Conservation (phyloP, 495 filamentous ascomycete genomes). For the Antarctomyces pellizariae region DNA sequence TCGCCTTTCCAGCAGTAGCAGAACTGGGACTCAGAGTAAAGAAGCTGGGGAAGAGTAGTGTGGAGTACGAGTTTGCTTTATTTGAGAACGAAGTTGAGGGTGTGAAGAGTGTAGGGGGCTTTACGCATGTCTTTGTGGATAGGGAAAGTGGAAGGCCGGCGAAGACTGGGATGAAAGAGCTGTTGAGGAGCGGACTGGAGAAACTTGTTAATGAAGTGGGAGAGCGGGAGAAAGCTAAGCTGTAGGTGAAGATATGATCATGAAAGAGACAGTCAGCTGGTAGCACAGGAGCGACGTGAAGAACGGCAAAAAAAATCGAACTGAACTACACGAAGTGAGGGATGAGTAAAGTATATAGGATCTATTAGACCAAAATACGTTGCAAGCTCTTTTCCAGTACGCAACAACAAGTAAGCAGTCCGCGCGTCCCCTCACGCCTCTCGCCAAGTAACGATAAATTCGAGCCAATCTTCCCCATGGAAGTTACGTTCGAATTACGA, state of each 20-base stretch:
- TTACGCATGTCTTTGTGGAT: slow-evolving; percentile 76
- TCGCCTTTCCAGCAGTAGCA: slow-evolving; percentile 61
- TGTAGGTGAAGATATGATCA: not conserved
- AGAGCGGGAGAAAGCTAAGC: too few relatives aligned
- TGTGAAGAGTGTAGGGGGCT: slow-evolving; percentile 67
- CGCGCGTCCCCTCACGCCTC: too few relatives aligned
- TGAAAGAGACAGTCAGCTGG: not conserved
- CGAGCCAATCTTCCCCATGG: too few relatives aligned
- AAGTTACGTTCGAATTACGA: too few relatives aligned
- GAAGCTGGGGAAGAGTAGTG: slow-evolving; percentile 64
- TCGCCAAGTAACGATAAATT: too few relatives aligned
- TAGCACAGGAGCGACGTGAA: too few relatives aligned
- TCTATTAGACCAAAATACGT: too few relatives aligned
- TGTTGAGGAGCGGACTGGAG: slow-evolving; percentile 29
- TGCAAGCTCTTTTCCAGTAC: too few relatives aligned
- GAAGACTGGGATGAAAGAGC: slow-evolving; percentile 29
- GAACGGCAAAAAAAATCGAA: too few relatives aligned
- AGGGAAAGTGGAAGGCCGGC: slow-evolving; percentile 43
- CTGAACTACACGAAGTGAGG: too few relatives aligned
- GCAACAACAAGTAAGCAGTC: too few relatives aligned
- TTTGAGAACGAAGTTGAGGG: slow-evolving; percentile 53
- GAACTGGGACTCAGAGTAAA: slow-evolving; percentile 67
- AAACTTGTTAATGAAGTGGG: slow-evolving; percentile 3
- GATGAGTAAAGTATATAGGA: too few relatives aligned
- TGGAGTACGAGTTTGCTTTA: slow-evolving; percentile 79